phyloP scores from a whole-genome alignment of 1,284 basidiomycete genomes.

The Leccinum griseonigrum region DNA sequence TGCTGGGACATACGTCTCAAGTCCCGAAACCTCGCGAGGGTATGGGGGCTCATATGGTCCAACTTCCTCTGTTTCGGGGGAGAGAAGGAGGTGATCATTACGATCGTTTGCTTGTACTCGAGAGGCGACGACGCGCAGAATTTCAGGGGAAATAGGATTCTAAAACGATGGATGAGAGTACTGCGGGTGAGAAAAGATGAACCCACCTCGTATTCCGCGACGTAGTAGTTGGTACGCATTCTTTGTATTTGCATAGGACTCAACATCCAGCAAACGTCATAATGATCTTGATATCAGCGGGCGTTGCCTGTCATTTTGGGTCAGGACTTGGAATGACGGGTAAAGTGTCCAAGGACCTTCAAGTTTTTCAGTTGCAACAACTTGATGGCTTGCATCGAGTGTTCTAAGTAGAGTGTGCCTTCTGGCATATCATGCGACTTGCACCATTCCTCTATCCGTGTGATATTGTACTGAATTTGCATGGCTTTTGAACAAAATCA shows the following conservation, averaged over 20 bases:
- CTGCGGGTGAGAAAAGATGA: slow-evolving; percentile 17
- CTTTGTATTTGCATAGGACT: slow-evolving; percentile 99
- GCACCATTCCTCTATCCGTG: slow-evolving; percentile 97
- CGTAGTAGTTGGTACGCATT: slow-evolving; percentile 97
- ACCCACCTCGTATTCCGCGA: slow-evolving; percentile 92
- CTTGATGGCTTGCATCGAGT: slow-evolving; percentile 99
- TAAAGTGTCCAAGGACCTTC: slow-evolving; percentile 43
- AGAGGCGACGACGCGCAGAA: slow-evolving; percentile 92
- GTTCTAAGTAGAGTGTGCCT: slow-evolving; percentile 95
- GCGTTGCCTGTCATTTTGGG: slow-evolving; percentile 61
- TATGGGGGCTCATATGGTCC: slow-evolving; percentile 88
- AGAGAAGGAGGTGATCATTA: slow-evolving; percentile 91
- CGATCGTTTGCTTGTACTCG: slow-evolving; percentile 93
- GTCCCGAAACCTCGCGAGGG: slow-evolving; percentile 81
- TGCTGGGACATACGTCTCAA: too few species aligned
- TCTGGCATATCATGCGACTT: slow-evolving; percentile 99
- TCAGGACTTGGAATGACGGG: slow-evolving; percentile 7
- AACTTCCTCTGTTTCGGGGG: slow-evolving; percentile 94
- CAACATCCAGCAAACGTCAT: slow-evolving; percentile 99
- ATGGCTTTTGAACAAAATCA: slow-evolving; percentile 60
- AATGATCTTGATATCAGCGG: slow-evolving; percentile 96
- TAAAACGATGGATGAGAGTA: slow-evolving; percentile 32
- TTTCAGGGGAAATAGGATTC: slow-evolving; percentile 96
- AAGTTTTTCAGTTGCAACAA: slow-evolving; percentile 93
- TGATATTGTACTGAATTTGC: slow-evolving; percentile 99